Evolutionary conservation across 2,329 filamentous ascomycete species (phyloP), one percentile per base, ranked within the genome.

Genomic region (Teratosphaeria zuluensis): DNA sequence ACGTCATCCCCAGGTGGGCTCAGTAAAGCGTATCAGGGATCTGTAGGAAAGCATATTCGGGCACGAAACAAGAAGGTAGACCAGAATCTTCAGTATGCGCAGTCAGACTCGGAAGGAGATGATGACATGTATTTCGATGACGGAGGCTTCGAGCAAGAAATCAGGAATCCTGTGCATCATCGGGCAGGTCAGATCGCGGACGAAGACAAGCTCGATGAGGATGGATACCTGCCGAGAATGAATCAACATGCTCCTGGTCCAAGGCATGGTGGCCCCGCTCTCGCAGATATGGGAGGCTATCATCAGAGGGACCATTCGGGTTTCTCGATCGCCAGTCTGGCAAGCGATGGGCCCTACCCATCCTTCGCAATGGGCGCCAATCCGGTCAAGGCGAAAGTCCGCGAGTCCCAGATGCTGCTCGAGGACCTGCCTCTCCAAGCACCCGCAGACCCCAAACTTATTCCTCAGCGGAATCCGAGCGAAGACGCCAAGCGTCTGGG

Each of bases 71-170:
- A 52, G n/a, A 42, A 32, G 5, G 46, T 46, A 21, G 54, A 63
- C 52, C 59, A 60, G 51, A 57, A 60, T n/a, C 35, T 38, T 21
- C 62, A 63, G 46, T 59, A 63, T 32, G 62, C 55, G 6, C 53
- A 33, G 21, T 56, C 53, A 31, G 58, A 60, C 9, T 53, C 53
- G 11, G 59, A 54, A 19, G 51, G 8, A 21, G 58, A 57, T 19
- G 69, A 70, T 55, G 69, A 72, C 56, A 69, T 71, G 67, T 74
- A 74, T 56, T 74, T 71, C 38, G 70, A 73, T 51, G 72, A 73
- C 56, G 72, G 70, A 32, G 67, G 68, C 16, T 70, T 73, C 42
- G 68, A 68, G 42, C 56, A 65, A 30, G 69, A 71, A 51, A 65
- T 70, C 46, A 61, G 61, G 42, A 56, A 56, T 28, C 51, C 60